Conservation (phyloP, 1,139 yeast species). For the Zygosaccharomyces pseudobailii region DNA sequence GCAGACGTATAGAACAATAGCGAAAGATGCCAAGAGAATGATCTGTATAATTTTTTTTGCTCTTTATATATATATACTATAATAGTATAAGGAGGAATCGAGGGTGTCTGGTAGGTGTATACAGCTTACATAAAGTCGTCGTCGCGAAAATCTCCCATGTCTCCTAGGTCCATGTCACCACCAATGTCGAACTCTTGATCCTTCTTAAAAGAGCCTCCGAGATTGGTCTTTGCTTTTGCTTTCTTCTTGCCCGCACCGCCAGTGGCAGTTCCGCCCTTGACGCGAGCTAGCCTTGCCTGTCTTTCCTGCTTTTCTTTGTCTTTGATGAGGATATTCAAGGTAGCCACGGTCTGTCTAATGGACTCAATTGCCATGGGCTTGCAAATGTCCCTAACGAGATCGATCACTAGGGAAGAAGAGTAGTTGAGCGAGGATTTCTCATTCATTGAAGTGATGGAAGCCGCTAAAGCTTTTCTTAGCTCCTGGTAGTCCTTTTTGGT, state of each 20-base stretch:
- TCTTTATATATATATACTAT: not conserved
- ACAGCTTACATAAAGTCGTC: constrained; percentile 79
- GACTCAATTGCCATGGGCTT: constrained; percentile 79
- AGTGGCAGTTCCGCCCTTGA: constrained; percentile 74
- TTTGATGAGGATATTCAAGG: constrained; percentile 72
- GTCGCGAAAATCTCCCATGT: constrained; percentile 52
- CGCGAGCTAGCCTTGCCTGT: constrained; percentile 68
- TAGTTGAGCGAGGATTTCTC: constrained; percentile 64
- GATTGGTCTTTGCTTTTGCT: constrained; percentile 69
- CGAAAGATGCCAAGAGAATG: too few species aligned
- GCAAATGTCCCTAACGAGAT: constrained; percentile 77
- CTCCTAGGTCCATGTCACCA: constrained; percentile 44
- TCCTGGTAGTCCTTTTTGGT: constrained; percentile 78
- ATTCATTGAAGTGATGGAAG: constrained; percentile 61
- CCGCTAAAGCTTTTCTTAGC: constrained; percentile 71
- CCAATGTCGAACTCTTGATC: constrained; percentile 66
- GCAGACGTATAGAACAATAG: too few species aligned
- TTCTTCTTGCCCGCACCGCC: constrained; percentile 96
- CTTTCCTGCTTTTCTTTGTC: constrained; percentile 91
- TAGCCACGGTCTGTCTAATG: constrained; percentile 78
- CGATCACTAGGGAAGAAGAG: constrained; percentile 72
- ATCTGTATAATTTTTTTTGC: not conserved
- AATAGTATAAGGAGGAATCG: not conserved
- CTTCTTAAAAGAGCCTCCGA: constrained; percentile 73
- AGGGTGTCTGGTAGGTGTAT: not conserved